Conservation (phyloP, 495 filamentous ascomycete genomes). For the Aspergillus ostianus region DNA sequence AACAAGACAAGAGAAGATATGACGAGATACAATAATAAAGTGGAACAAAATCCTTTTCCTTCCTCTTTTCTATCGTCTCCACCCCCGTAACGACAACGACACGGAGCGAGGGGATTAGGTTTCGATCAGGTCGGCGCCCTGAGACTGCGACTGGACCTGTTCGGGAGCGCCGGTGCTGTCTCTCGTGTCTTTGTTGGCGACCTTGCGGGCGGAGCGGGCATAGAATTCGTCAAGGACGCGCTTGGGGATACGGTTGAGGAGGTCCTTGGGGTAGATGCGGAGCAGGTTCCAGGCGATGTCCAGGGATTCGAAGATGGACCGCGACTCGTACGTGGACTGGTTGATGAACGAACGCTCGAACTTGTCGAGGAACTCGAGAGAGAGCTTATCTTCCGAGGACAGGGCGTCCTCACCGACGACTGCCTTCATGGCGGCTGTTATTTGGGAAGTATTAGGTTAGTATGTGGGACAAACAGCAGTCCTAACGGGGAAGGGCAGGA, state of each 20-base stretch:
- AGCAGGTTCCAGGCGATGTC: constrained; percentile 96
- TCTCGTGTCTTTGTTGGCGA: constrained; percentile 64
- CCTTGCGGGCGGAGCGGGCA: constrained; percentile 59
- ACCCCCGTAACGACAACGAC: not conserved
- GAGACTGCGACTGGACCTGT: constrained; percentile 47
- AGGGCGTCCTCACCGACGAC: constrained; percentile 98
- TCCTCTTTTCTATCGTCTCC: not conserved
- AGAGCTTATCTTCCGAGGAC: constrained; percentile 93
- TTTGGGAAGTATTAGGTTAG: not conserved
- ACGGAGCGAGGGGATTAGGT: constrained; percentile 18
- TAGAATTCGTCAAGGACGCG: constrained; percentile 94
- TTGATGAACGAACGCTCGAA: constrained; percentile 93
- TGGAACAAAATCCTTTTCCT: not conserved
- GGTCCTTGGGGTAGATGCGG: constrained; percentile 93
- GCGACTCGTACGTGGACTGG: constrained; percentile 87
- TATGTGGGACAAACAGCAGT: not conserved
- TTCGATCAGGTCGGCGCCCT: constrained; percentile 63
- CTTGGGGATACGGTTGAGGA: constrained; percentile 95
- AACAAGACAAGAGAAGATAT: not conserved
- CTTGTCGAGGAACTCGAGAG: constrained; percentile 96
- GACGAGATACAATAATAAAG: constrained; percentile 1
- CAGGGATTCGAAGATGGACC: constrained; percentile 85
- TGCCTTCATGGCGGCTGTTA: constrained; percentile 90
- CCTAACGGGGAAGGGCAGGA: constrained; percentile 1
- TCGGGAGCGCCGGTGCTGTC: constrained; percentile 59